Percentiles rank a stretch among this genome's conserved stretches.
phyloP scores from a whole-genome alignment of 2,329 filamentous ascomycete species.

The Aspergillus fischeri region DNA sequence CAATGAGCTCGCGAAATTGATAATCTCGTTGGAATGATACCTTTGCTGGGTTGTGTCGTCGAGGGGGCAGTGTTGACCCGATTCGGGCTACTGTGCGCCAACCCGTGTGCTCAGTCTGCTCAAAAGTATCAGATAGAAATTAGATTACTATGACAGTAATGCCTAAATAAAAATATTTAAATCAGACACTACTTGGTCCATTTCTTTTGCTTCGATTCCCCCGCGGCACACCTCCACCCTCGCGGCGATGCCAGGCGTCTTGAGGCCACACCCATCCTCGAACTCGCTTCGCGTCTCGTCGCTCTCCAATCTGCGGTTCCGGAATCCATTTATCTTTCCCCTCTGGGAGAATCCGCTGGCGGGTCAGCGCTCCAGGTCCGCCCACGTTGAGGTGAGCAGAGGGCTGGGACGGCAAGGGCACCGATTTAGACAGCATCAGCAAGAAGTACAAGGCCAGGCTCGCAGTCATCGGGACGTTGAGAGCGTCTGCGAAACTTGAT shows the following conservation, averaged over 20 bases:
- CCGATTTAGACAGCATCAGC: constrained; percentile 61
- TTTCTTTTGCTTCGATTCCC: constrained; percentile 26
- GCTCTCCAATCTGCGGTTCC: constrained; percentile 56
- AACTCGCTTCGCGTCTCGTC: constrained; percentile 55
- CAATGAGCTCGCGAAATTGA: background rate
- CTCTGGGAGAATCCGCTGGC: constrained; percentile 51
- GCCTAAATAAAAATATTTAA: background rate
- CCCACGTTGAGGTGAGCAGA: constrained; percentile 59
- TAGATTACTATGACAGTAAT: constrained; percentile 6
- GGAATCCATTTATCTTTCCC: constrained; percentile 60
- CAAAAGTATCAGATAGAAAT: constrained; percentile 3
- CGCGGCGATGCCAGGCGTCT: constrained; percentile 56
- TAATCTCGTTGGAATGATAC: too few relatives aligned
- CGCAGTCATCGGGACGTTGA: constrained; percentile 49
- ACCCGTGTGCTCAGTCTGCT: background rate
- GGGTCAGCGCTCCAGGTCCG: constrained; percentile 53
- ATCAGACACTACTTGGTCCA: constrained; percentile 31
- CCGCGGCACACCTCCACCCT: constrained; percentile 40
- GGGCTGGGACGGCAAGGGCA: constrained; percentile 53
- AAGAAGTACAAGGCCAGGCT: constrained; percentile 60
- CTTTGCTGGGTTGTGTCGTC: too few relatives aligned
- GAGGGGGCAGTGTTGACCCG: background rate
- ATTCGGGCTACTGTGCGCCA: background rate
- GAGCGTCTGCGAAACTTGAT: constrained; percentile 5
- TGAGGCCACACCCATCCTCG: constrained; percentile 61